Percentiles rank a stretch among this genome's conserved stretches.
Conservation (phyloP, 257 asterid species). For the Prunella vulgaris region DNA sequence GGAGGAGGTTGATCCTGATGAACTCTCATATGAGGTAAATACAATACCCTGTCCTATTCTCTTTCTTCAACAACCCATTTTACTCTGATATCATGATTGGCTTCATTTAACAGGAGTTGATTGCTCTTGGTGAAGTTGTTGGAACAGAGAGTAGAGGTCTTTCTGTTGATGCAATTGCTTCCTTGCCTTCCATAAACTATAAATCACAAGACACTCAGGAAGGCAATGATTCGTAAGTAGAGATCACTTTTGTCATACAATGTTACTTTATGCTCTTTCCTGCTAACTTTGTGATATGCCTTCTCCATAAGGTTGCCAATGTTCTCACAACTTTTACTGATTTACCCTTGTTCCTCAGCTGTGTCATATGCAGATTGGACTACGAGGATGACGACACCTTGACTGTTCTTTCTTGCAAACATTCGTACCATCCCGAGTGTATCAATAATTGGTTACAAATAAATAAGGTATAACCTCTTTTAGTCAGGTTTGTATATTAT, state of each 20-base stretch:
- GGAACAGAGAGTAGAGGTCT: conserved; percentile 98
- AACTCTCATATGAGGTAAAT: conserved; percentile 84
- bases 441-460: conserved; percentile 75
- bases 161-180: conserved; percentile 75
- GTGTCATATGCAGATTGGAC: conserved; percentile 91
- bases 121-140: conserved; percentile 90
- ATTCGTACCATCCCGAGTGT: conserved; percentile 79
- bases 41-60: neutral
- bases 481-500: neutral
- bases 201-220: conserved; percentile 52
- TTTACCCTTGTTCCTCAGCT: conserved; percentile 44
- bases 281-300: neutral
- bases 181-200: conserved; percentile 67
- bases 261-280: neutral
- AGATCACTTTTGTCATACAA: conserved; percentile 18
- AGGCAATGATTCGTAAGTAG: conserved; percentile 79
- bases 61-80: conserved; percentile 1
- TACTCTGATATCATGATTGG: conserved; percentile 7
- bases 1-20: conserved; percentile 95
- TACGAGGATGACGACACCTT: conserved; percentile 78
- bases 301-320: neutral
- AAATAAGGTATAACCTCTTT: conserved; percentile 63
- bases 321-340: neutral
- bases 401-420: conserved; percentile 85
- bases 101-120: conserved; percentile 59